Evolutionary conservation across 805 yeast species (phyloP), one percentile per base, ranked within the genome.

Genomic region (Danielia oregonensis): DNA sequence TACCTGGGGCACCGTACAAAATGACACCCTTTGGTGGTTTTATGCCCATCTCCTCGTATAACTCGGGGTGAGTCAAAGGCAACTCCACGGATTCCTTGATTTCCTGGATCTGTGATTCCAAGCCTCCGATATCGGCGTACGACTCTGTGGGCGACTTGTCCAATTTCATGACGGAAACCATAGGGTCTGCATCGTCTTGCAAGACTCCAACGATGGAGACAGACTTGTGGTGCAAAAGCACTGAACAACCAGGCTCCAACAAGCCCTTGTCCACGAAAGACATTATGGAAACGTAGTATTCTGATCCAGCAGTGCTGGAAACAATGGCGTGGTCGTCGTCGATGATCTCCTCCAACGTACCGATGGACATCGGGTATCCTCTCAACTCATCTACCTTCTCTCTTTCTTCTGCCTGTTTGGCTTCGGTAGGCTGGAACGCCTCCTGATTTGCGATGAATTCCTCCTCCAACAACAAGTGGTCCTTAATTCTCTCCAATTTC

Each of bases 241-340:
- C 97, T 14, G 96, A 86, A 64, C 97, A 91, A 6, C 97, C 97
- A 1, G 97, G 98, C 61, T 93, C 97, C 43, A 93, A 68, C 41
- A 91, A 68, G 37, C 93, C 97, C 64, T 93, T 93, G 62, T 93
- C 98, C 12, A 93, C 98, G 70, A 93, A 93, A 8, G 96, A 86
- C 64, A 94, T 70, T 48, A 93, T 93, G 5, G 96, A 83, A 23
- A 93, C 98, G 57, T 93, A 93, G 63, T 89, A 93, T 64, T 93
- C 98, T 5, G 97, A 95, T 15, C 97, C 97, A 9, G 96, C 87
- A 5, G 94, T 80, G 35, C 94, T 81, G 30, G 96, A 87, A 29
- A 93, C 97, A 68, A 93, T 93, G 13, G 98, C 98, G 63, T 93
- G 98, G 58, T 93, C 98, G 61, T 93, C 98, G 57, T 93, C 98